Conservation (phyloP, 306 rosid species). For the Canavalia ensiformis region DNA sequence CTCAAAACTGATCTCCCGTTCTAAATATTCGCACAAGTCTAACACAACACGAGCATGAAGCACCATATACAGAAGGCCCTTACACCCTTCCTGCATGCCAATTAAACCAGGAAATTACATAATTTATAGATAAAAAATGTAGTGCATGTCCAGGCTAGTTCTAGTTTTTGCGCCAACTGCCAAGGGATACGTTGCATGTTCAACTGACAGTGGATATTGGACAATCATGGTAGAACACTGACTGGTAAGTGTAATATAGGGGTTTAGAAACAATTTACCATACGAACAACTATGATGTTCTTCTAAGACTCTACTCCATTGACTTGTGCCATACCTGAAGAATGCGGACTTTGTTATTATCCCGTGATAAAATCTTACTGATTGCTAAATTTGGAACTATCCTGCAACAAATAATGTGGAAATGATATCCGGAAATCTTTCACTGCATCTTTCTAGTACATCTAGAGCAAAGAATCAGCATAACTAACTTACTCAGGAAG, state of each 20-base stretch:
- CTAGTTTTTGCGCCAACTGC: slow-evolving; percentile 2
- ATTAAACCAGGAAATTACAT: neutral
- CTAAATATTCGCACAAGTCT: slow-evolving; percentile 75
- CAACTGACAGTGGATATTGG: neutral
- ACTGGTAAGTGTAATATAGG: neutral
- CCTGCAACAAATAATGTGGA: slow-evolving; percentile 55
- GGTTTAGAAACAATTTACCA: slow-evolving; percentile 8
- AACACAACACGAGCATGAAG: slow-evolving; percentile 90
- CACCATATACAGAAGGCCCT: slow-evolving; percentile 90
- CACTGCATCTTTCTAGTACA: neutral
- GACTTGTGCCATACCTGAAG: slow-evolving; percentile 70
- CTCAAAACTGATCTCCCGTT: slow-evolving; percentile 82
- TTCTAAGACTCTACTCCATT: slow-evolving; percentile 16
- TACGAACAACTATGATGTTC: neutral
- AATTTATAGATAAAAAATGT: slow-evolving; percentile 4
- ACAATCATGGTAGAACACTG: slow-evolving; percentile 7
- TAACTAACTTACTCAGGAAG: slow-evolving; percentile 78
- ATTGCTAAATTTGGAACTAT: slow-evolving; percentile 88
- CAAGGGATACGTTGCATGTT: neutral
- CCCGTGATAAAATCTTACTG: slow-evolving; percentile 81
- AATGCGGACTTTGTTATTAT: slow-evolving; percentile 84
- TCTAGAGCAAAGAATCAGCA: slow-evolving; percentile 14
- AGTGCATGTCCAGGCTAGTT: neutral
- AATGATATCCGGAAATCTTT: slow-evolving; percentile 7
- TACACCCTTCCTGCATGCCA: slow-evolving; percentile 82